Percentiles rank a stretch among this genome's conserved stretches.
Conservation (phyloP, 192 early-diverging fungal species). For the Diversispora eburnea region DNA sequence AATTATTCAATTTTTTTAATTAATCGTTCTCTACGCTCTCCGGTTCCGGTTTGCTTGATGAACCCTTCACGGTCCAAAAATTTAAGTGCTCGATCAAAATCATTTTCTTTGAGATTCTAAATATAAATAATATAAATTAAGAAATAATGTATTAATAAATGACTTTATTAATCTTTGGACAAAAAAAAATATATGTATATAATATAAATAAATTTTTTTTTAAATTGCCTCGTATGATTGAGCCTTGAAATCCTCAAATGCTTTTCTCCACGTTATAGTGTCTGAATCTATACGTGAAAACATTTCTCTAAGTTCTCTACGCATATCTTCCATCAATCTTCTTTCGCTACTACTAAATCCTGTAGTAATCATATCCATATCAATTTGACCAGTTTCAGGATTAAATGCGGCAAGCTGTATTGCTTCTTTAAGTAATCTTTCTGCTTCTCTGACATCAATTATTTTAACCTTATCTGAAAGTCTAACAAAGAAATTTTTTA, state of each 20-base stretch:
- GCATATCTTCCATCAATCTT: slow-evolving; percentile 54
- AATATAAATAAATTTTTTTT: not conserved
- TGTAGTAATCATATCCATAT: slow-evolving; percentile 88
- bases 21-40: no score
- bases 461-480: slow-evolving; percentile 70
- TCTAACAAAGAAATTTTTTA: slow-evolving; percentile 29
- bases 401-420: slow-evolving; percentile 90
- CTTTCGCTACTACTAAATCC: slow-evolving; percentile 81
- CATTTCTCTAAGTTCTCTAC: slow-evolving; percentile 46
- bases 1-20: no score
- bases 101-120: no score
- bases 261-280: not conserved
- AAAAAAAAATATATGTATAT: not conserved
- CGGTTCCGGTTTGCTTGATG: no score
- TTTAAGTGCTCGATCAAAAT: no score
- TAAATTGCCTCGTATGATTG: slow-evolving; percentile 21
- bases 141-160: no score
- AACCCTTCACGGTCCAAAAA: no score
- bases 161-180: no score
- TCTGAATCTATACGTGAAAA: not conserved
- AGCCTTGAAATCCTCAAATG: slow-evolving; percentile 2
- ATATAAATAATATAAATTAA: no score
- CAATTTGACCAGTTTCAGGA: slow-evolving; percentile 88
- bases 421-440: slow-evolving; percentile 81
- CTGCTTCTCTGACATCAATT: slow-evolving; percentile 84